Evolutionary conservation across 768 basidiomycete genomes (phyloP).

Genomic region (Pleurotus sapidus): DNA sequence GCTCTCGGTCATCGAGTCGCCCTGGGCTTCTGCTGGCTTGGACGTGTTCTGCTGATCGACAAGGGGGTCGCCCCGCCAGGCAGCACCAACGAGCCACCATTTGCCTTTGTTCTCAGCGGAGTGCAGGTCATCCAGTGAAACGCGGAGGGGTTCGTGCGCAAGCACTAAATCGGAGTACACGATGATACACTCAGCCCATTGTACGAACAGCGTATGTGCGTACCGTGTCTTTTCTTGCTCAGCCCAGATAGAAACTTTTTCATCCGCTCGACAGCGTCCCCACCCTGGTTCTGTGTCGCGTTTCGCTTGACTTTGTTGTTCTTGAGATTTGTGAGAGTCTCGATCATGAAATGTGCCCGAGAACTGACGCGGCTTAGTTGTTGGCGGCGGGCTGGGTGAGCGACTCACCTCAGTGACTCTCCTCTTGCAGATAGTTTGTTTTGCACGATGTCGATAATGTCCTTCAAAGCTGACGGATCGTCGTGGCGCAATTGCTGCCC

Average conservation of each 20-base stretch:
- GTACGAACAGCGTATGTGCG: constrained; percentile 11
- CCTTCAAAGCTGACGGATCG: constrained; percentile 89
- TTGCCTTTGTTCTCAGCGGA: constrained; percentile 85
- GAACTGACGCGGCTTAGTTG: constrained; percentile 48
- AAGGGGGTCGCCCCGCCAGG: constrained; percentile 92
- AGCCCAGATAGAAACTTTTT: constrained; percentile 82
- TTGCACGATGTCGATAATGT: constrained; percentile 85
- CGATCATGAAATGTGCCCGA: constrained; percentile 92
- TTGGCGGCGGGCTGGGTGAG: not conserved
- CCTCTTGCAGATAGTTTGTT: constrained; percentile 56
- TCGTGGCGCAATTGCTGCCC: constrained; percentile 89
- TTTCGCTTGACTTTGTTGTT: constrained; percentile 81
- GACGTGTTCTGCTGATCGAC: constrained; percentile 58
- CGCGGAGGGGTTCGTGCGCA: constrained; percentile 81
- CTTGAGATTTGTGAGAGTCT: constrained; percentile 88
- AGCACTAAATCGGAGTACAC: constrained; percentile 46
- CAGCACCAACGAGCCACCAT: constrained; percentile 99
- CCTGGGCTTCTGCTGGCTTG: constrained; percentile 20
- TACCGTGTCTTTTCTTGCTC: constrained; percentile 75
- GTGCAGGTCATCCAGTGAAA: constrained; percentile 82
- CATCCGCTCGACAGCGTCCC: constrained; percentile 79
- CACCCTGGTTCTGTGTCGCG: constrained; percentile 62
- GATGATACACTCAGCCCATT: not conserved
- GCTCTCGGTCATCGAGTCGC: constrained; percentile 28
- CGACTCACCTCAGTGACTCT: constrained; percentile 45